Evolutionary conservation across 495 filamentous ascomycete genomes (phyloP).

Genomic region (Daldinia childiae): DNA sequence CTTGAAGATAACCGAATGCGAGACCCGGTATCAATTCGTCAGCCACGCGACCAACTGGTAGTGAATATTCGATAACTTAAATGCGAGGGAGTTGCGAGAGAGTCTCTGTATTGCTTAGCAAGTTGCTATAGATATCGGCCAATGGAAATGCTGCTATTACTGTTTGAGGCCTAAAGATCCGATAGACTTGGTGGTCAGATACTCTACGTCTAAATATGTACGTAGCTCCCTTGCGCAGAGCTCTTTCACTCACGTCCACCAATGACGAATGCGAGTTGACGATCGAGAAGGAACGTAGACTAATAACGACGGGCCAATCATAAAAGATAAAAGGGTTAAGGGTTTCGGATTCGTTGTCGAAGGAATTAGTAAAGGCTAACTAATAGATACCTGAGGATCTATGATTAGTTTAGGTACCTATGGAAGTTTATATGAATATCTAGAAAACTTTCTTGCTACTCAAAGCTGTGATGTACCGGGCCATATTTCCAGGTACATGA

Average conservation of each 20-base stretch:
- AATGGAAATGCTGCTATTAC: not conserved
- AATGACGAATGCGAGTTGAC: not conserved
- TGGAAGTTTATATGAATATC: no score
- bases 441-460: no score
- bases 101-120: not conserved
- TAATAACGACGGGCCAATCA: not conserved
- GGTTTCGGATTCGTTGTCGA: not conserved
- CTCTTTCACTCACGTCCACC: not conserved
- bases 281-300: not conserved
- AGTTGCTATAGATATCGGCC: not conserved
- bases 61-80: not conserved
- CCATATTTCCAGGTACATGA: not conserved
- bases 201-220: not conserved
- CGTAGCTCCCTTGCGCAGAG: not conserved
- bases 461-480: no score
- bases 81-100: conserved; percentile 1
- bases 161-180: not conserved
- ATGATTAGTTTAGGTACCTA: no score
- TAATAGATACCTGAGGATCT: not conserved
- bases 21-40: not conserved
- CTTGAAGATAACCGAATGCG: not conserved
- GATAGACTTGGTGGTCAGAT: not conserved
- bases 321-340: not conserved
- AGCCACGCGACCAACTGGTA: not conserved
- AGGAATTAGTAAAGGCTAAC: not conserved